Base-by-base conservation (phyloP, 2,329 filamentous ascomycete species). In the Diaporthe sp. region DNA sequence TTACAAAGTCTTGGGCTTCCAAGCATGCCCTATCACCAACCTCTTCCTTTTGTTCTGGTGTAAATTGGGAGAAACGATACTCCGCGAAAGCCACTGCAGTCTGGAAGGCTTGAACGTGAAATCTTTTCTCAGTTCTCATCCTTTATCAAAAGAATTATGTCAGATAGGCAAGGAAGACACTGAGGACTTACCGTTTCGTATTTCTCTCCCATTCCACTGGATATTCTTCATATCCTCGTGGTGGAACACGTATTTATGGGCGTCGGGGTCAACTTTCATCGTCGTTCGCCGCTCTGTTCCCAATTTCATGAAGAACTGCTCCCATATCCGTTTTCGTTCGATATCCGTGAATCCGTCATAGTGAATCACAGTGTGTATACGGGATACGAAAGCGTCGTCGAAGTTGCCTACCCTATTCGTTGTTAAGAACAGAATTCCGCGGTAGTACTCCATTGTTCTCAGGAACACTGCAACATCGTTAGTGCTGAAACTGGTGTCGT, bases 381-480 rank as follows among this genome's bases (percentile, higher is more conserved):
- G 77, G 13, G 78, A 80, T 12, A 80, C 76, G 73, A 86, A 82
- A 0, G 84, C 84, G 45, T 83, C 82, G 69, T 86, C 85, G 50
- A 86, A 82, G 3, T 76, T 75, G 5, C 81, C 77, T 28, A 86
- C 83, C 12, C 78, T 76, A 61, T 81, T 81, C 0, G 80, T 81
- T 0, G 79, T 82, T 2, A 80, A 73, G 61, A 80, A 80, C 2
- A 81, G 74, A 25, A 81, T 78, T 12, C 78, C 79, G 2, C 73
- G 67, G 70, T 80, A 82, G 61, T 80, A 80, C 58, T 81, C 78
- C 38, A 81, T 74, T 13, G 71, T 73, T 4, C 78, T 73, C 1
- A 81, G 77, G 54, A 81, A 81, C 5, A 77, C 75, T 77, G n/a
- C n/a, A n/a, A n/a, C n/a, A n/a, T n/a, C n/a, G n/a, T n/a, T n/a